Percentiles rank a stretch among this genome's conserved stretches.
phyloP scores from a whole-genome alignment of 169 alveolate genomes.

The Cryptosporidium viatorum region DNA sequence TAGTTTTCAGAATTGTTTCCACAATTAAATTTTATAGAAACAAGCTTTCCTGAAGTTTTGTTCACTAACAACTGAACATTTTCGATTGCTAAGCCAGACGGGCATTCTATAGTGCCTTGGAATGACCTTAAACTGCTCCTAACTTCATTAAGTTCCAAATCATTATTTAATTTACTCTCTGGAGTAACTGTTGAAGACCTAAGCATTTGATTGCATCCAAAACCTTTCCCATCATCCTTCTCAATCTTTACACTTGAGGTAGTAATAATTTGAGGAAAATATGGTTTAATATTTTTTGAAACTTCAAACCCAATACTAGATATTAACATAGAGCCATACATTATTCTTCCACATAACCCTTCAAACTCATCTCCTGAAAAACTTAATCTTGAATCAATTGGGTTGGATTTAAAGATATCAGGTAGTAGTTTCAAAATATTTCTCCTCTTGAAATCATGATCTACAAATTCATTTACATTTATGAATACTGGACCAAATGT shows the following conservation, averaged over 20 bases:
- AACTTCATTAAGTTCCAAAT: not conserved
- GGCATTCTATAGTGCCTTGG: slow-evolving; percentile 60
- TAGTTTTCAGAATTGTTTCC: slow-evolving; percentile 26
- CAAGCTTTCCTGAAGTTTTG: not conserved
- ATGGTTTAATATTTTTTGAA: slow-evolving; percentile 48
- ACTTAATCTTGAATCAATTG: slow-evolving; percentile 17
- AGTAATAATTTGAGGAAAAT: slow-evolving; percentile 22
- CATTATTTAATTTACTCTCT: not conserved
- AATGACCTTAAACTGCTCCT: slow-evolving; percentile 64
- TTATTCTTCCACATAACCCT: slow-evolving; percentile 59
- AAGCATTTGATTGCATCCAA: slow-evolving; percentile 13
- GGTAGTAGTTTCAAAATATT: slow-evolving; percentile 40
- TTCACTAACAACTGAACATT: slow-evolving; percentile 22
- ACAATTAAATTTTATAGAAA: slow-evolving; percentile 38
- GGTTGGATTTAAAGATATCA: slow-evolving; percentile 32
- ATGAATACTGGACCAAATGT: slow-evolving; percentile 72
- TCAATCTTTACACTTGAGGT: slow-evolving; percentile 25
- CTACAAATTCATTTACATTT: slow-evolving; percentile 33
- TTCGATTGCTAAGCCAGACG: slow-evolving; percentile 50
- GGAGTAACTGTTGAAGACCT: not conserved
- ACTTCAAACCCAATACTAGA: slow-evolving; percentile 41
- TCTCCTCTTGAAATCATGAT: slow-evolving; percentile 23
- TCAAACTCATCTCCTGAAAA: slow-evolving; percentile 39
- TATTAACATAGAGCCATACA: slow-evolving; percentile 34
- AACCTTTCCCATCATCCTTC: not conserved